These are phyloP conservation scores for Murraya koenigii DNA, from an alignment of 345 rosid species.

Conservation along the genomic window DNA sequence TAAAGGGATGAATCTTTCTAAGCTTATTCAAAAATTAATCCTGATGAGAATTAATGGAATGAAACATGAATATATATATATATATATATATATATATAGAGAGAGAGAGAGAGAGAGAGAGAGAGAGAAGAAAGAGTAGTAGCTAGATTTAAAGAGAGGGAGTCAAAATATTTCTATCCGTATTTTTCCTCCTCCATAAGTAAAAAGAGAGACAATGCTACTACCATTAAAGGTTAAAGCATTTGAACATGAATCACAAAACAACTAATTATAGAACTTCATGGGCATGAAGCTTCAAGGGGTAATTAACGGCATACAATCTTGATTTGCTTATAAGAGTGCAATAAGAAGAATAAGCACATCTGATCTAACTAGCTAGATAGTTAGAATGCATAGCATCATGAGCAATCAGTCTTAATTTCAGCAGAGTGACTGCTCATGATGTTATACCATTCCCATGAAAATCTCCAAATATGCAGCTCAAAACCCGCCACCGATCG, in stretches of 20 bases:
- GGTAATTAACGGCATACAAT: background rate
- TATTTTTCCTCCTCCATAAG: background rate
- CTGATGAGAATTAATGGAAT: no score
- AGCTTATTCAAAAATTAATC: background rate
- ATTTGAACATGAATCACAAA: background rate
- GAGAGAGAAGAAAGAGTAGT: no score
- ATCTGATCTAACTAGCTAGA: background rate
- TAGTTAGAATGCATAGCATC: slow-evolving; percentile 49
- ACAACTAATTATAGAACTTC: background rate
- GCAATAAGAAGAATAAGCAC: background rate
- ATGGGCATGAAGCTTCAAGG: background rate
- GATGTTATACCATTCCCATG: slow-evolving; percentile 46
- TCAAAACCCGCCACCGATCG: slow-evolving; percentile 45
- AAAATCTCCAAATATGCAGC: background rate
- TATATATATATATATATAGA: no score
- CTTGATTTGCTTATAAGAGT: background rate
- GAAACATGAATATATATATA: no score
- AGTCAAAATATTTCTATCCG: background rate
- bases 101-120: no score
- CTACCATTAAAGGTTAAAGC: background rate
- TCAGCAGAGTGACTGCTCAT: slow-evolving; percentile 56
- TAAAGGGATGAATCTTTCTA: background rate
- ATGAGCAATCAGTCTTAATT: slow-evolving; percentile 71
- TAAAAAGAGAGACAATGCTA: background rate
- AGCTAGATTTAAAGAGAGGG: background rate